phyloP scores from a whole-genome alignment of 805 yeast species.

The Pichia ethanolica region DNA sequence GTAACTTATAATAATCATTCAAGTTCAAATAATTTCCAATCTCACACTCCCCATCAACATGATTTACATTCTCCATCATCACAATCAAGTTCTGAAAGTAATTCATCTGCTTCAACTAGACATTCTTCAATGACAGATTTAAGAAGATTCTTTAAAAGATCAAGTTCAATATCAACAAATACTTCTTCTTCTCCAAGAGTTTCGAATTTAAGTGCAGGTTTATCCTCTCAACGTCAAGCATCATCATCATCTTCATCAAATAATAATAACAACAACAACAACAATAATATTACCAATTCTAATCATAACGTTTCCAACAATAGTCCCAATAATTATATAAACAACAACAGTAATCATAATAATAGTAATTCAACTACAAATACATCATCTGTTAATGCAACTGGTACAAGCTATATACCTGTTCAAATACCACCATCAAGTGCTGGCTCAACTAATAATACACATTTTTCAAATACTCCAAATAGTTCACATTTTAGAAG shows the following conservation, averaged over 20 bases:
- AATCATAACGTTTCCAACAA: no score
- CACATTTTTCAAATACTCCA: constrained; percentile 19
- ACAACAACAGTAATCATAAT: neutral
- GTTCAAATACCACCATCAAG: constrained; percentile 8
- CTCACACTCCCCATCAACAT: constrained; percentile 5
- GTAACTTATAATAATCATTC: constrained; percentile 3
- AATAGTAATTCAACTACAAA: neutral
- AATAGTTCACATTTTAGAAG: constrained; percentile 8
- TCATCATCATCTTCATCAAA: constrained; percentile 11
- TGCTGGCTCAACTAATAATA: constrained; percentile 43
- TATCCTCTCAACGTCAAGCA: constrained; percentile 24
- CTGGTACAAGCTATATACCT: neutral
- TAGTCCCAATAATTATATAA: neutral
- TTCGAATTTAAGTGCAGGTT: constrained; percentile 30
- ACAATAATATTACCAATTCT: neutral
- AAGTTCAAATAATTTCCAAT: neutral
- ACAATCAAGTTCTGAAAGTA: constrained; percentile 24
- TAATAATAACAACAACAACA: neutral
- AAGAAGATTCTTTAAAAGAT: constrained; percentile 60
- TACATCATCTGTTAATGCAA: neutral
- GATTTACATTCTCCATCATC: constrained; percentile 25
- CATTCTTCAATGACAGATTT: constrained; percentile 77
- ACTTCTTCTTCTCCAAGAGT: constrained; percentile 22
- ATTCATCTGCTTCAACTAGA: constrained; percentile 35
- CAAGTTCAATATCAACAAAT: constrained; percentile 17